Percentiles rank a stretch among this genome's conserved stretches.
phyloP scores from a whole-genome alignment of 176 grass and related monocot species.

The Aegilops sharonensis region DNA sequence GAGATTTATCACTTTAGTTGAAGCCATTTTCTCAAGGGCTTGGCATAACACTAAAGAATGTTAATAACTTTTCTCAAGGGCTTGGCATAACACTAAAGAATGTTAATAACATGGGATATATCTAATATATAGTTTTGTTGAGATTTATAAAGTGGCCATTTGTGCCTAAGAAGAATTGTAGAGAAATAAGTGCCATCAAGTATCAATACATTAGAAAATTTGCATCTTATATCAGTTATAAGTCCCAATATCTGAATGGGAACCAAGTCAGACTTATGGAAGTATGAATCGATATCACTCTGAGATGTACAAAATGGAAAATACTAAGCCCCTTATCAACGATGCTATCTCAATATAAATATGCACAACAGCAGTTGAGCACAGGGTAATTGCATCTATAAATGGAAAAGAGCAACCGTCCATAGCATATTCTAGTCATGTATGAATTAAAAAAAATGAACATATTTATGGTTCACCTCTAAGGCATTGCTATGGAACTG shows the following conservation, averaged over 20 bases:
- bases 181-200: background rate
- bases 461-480: constrained; percentile 51
- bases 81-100: background rate
- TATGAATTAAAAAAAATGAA: constrained; percentile 16
- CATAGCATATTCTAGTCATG: constrained; percentile 13
- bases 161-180: background rate
- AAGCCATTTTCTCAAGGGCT: constrained; percentile 21
- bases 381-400: background rate
- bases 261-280: background rate
- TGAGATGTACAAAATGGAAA: constrained; percentile 10
- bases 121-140: background rate
- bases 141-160: background rate
- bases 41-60: background rate
- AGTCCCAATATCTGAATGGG: background rate
- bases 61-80: constrained; percentile 14
- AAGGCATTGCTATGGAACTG: constrained; percentile 75
- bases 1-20: constrained; percentile 9
- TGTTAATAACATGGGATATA: background rate
- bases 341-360: background rate
- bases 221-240: background rate
- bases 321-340: background rate
- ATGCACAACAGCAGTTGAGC: constrained; percentile 1
- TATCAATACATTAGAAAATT: background rate
- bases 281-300: background rate
- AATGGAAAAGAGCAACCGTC: background rate